Evolutionary conservation across 2,329 filamentous ascomycete species (phyloP).

Genomic region (Ascochyta koolunga): DNA sequence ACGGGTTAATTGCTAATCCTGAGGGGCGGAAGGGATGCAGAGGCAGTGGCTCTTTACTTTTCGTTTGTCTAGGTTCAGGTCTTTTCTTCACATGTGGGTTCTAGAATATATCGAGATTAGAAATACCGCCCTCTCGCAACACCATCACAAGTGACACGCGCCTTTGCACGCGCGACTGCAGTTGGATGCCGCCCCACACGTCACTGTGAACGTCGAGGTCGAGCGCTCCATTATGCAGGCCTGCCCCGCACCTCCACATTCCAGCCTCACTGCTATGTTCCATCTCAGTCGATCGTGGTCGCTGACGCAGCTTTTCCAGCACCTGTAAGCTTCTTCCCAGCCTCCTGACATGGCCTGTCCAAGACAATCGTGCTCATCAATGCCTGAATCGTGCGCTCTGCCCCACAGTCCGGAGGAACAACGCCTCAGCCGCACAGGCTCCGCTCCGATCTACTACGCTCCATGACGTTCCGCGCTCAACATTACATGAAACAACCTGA

Average conservation of each 20-base stretch:
- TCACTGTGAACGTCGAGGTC: conserved; percentile 1
- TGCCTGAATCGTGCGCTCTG: conserved; percentile 12
- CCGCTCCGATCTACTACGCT: conserved; percentile 8
- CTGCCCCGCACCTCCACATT: conserved; percentile 14
- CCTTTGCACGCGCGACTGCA: background rate
- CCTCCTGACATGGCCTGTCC: conserved; percentile 12
- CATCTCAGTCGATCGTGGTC: background rate
- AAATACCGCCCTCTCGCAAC: background rate
- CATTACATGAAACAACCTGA: background rate
- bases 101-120: background rate
- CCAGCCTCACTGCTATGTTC: conserved; percentile 1
- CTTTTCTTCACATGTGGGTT: conserved; percentile 1
- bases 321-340: conserved; percentile 1
- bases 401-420: conserved; percentile 17
- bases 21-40: conserved; percentile 4
- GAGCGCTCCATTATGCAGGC: background rate
- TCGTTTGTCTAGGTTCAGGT: background rate
- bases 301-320: conserved; percentile 7
- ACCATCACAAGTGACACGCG: background rate
- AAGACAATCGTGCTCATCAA: conserved; percentile 15
- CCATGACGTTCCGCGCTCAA: conserved; percentile 16
- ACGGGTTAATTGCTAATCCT: conserved; percentile 18
- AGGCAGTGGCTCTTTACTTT: background rate
- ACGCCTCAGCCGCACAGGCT: conserved; percentile 21
- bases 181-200: background rate